These are phyloP conservation scores for Cryptococcus amylolentus DNA, from an alignment of 1,284 basidiomycete genomes.

Conservation along the genomic window DNA sequence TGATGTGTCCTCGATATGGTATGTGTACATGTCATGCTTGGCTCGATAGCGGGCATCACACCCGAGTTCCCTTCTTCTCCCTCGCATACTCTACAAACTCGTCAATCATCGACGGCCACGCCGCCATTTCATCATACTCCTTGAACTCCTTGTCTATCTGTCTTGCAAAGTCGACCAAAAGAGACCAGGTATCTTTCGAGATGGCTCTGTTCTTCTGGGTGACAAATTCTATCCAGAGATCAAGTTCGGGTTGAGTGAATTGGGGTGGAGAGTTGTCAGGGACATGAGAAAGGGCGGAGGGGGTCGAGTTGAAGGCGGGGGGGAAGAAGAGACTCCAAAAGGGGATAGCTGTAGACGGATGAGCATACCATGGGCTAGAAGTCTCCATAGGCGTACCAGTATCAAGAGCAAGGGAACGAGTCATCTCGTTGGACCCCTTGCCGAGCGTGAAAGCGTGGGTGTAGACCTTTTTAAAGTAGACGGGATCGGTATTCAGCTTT, in stretches of 20 bases:
- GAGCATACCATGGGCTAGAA: not conserved
- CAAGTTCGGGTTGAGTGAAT: constrained; percentile 65
- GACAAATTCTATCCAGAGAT: constrained; percentile 79
- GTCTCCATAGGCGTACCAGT: not conserved
- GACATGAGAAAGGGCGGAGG: constrained; percentile 57
- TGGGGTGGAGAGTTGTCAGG: constrained; percentile 50
- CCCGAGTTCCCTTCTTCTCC: constrained; percentile 1
- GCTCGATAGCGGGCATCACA: no score
- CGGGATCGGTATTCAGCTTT: constrained; percentile 64
- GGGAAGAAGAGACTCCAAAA: constrained; percentile 84
- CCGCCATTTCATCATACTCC: constrained; percentile 79
- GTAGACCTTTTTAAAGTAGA: constrained; percentile 84
- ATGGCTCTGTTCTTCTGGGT: constrained; percentile 73
- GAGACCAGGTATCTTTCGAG: constrained; percentile 90
- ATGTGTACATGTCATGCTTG: no score
- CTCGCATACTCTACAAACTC: constrained; percentile 49
- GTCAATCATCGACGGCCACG: constrained; percentile 51
- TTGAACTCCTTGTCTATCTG: constrained; percentile 74
- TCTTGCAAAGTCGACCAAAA: constrained; percentile 65
- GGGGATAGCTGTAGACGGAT: constrained; percentile 23
- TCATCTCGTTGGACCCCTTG: constrained; percentile 41
- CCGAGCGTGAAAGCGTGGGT: constrained; percentile 84
- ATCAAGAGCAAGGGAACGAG: not conserved
- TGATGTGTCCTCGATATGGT: no score
- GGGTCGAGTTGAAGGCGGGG: constrained; percentile 68